A percentile compares a stretch with the other conserved stretches of the same genome.
Conservation (phyloP, 805 yeast species). For the Monosporozyma unispora region DNA sequence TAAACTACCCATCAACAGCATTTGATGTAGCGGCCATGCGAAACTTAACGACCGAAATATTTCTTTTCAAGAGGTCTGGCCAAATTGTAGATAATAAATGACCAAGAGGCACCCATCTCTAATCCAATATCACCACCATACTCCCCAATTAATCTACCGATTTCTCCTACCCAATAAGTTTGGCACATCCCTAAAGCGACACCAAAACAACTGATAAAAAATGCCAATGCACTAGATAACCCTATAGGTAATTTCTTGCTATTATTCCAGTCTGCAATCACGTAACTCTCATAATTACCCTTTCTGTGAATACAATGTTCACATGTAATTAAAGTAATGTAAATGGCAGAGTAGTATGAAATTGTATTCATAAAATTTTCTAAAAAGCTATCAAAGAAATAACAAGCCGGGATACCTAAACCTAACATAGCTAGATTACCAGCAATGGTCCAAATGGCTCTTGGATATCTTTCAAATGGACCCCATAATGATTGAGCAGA, state of each 20-base stretch:
- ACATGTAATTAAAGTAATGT: background rate
- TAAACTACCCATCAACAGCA: too few species aligned
- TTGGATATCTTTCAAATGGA: constrained; percentile 3
- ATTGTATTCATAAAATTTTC: constrained; percentile 6
- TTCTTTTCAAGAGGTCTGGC: constrained; percentile 4
- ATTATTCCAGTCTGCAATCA: background rate
- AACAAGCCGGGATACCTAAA: constrained; percentile 5
- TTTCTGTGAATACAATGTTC: constrained; percentile 3
- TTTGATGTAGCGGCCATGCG: too few species aligned
- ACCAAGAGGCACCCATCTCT: constrained; percentile 4
- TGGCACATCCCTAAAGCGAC: constrained; percentile 5
- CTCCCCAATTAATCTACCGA: constrained; percentile 1
- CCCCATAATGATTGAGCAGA: constrained; percentile 4
- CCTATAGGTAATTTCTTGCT: constrained; percentile 1
- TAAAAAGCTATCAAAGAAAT: constrained; percentile 2
- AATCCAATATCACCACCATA: constrained; percentile 5
- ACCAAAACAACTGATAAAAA: constrained; percentile 4
- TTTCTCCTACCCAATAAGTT: constrained; percentile 5
- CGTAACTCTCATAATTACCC: constrained; percentile 1
- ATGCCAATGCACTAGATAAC: constrained; percentile 1
- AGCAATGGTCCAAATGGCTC: constrained; percentile 5
- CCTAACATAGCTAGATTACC: constrained; percentile 3
- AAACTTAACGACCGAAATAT: constrained; percentile 3
- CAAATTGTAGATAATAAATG: constrained; percentile 2
- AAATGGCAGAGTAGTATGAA: constrained; percentile 4